Conservation (phyloP, 345 rosid species). For the Turritis glabra region DNA sequence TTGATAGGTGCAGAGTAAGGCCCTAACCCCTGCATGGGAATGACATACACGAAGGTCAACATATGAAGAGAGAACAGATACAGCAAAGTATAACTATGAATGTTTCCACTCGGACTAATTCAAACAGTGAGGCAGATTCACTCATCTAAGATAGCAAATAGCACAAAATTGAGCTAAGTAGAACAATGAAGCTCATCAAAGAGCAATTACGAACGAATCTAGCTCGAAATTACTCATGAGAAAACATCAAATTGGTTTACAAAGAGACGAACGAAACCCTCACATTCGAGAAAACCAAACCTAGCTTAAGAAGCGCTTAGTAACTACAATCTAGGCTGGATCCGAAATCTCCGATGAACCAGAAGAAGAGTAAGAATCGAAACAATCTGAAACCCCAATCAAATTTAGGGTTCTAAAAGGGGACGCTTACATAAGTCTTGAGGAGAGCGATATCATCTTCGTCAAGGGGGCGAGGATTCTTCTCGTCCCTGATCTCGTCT, state of each 20-base stretch:
- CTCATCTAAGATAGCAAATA: not conserved
- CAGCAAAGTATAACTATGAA: not conserved
- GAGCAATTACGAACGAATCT: not conserved
- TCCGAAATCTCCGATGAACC: not conserved
- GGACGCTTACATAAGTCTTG: slow-evolving; percentile 68
- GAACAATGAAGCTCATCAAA: not conserved
- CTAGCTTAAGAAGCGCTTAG: not conserved
- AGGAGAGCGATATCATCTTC: slow-evolving; percentile 96
- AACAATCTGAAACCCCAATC: not conserved
- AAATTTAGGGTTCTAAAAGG: slow-evolving; percentile 12
- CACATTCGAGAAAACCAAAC: not conserved
- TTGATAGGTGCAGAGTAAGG: slow-evolving; percentile 85
- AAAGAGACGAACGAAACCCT: slow-evolving; percentile 8
- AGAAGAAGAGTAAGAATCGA: not conserved
- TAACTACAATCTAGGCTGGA: slow-evolving; percentile 1
- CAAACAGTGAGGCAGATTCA: not conserved
- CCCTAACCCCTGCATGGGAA: slow-evolving; percentile 71
- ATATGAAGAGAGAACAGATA: not conserved
- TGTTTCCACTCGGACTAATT: not conserved
- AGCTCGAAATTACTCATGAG: slow-evolving; percentile 1
- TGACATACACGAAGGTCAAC: not conserved
- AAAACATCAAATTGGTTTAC: not conserved
- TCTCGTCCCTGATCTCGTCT: slow-evolving; percentile 80
- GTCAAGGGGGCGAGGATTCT: slow-evolving; percentile 83
- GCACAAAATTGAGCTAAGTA: not conserved